Evolutionary conservation across 768 basidiomycete species (phyloP).

Genomic region (Trametopsis cervina): DNA sequence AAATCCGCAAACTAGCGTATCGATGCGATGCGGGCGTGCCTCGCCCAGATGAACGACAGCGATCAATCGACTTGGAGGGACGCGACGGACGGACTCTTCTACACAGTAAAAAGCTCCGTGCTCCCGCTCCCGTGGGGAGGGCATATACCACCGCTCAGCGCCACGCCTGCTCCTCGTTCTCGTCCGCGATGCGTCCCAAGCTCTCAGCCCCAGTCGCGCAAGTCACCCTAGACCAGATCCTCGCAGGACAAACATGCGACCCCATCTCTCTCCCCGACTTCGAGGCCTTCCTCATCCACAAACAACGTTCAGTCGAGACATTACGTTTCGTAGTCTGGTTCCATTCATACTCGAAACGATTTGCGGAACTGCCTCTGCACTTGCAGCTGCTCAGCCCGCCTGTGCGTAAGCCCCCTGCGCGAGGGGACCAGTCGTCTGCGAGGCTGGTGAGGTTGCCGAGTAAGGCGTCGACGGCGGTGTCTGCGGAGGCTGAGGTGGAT

Average conservation of each 20-base stretch:
- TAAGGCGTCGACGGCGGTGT: background rate
- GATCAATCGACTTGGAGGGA: too few relatives aligned
- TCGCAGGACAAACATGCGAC: constrained; percentile 33
- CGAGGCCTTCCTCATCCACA: constrained; percentile 20
- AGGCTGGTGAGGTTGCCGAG: constrained; percentile 1
- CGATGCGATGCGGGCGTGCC: too few relatives aligned
- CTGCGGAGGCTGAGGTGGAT: background rate
- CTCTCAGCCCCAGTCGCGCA: background rate
- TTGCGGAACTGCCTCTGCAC: constrained; percentile 21
- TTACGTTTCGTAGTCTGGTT: constrained; percentile 28
- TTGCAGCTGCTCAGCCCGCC: constrained; percentile 12
- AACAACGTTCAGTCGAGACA: constrained; percentile 23
- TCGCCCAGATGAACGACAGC: too few relatives aligned
- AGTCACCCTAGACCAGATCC: constrained; percentile 24
- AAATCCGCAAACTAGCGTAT: too few relatives aligned
- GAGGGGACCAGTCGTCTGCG: too few relatives aligned
- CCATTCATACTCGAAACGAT: constrained; percentile 32
- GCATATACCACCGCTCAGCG: background rate
- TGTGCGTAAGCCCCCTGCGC: background rate
- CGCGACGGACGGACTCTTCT: too few relatives aligned
- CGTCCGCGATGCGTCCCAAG: background rate
- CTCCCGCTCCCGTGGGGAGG: too few relatives aligned
- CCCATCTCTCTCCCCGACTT: constrained; percentile 30
- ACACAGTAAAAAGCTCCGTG: too few relatives aligned
- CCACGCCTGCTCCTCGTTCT: background rate